Percentiles rank a stretch among this genome's conserved stretches.
Conservation (phyloP, 257 asterid species). For the Jaltomata sinuosa region DNA sequence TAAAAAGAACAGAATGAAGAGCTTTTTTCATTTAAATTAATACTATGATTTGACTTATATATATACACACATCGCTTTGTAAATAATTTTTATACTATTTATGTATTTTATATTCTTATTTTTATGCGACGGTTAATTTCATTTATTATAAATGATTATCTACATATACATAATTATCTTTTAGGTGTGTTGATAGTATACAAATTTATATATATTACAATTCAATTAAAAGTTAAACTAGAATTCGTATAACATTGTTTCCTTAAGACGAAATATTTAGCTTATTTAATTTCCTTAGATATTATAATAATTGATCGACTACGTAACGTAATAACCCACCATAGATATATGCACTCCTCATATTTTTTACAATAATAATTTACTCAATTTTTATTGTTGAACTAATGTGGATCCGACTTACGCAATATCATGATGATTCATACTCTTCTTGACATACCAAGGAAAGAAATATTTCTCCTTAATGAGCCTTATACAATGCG, state of each 20-base stretch:
- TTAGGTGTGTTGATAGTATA: background rate
- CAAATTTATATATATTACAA: background rate
- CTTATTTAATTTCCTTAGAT: background rate
- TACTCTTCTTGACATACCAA: background rate
- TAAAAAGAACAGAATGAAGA: background rate
- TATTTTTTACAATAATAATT: background rate
- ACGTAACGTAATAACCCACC: background rate
- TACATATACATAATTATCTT: background rate
- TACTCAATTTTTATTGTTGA: background rate
- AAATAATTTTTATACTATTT: background rate
- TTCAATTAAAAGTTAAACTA: background rate
- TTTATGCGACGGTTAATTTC: background rate
- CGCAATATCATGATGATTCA: background rate
- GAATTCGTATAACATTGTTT: background rate
- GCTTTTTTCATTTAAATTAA: background rate
- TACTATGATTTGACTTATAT: background rate
- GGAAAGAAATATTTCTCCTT: no score
- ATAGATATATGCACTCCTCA: background rate
- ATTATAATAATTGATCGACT: background rate
- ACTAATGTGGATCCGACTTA: no score
- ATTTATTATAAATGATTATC: background rate
- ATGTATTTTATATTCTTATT: background rate
- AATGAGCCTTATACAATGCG: no score
- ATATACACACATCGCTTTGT: background rate
- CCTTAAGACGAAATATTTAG: background rate